phyloP scores from a whole-genome alignment of 805 yeast genomes.

The Teunomyces panamensis region DNA sequence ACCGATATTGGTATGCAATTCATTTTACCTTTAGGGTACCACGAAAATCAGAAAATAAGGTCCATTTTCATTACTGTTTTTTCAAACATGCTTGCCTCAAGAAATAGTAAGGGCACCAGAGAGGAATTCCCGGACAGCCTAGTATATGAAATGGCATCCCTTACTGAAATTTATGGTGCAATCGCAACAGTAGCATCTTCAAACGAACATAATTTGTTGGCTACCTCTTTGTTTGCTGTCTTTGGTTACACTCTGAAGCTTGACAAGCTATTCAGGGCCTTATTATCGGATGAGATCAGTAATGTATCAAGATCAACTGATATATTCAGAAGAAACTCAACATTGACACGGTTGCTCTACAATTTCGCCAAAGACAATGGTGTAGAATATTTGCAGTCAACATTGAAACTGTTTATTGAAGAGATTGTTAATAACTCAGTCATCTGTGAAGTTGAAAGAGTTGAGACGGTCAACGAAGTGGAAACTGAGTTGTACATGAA shows the following conservation, averaged over 20 bases:
- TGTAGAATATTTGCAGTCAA: slow-evolving; percentile 48
- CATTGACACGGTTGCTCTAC: slow-evolving; percentile 74
- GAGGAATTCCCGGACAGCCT: slow-evolving; percentile 29
- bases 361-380: slow-evolving; percentile 71
- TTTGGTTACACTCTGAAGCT: slow-evolving; percentile 38
- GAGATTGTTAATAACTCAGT: slow-evolving; percentile 49
- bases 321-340: slow-evolving; percentile 75
- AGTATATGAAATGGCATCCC: slow-evolving; percentile 25
- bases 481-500: slow-evolving; percentile 50
- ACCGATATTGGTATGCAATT: slow-evolving; percentile 73
- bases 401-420: slow-evolving; percentile 55
- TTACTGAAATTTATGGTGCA: slow-evolving; percentile 47
- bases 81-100: slow-evolving; percentile 54
- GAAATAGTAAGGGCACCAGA: slow-evolving; percentile 19
- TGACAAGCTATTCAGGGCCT: slow-evolving; percentile 48
- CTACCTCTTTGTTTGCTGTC: slow-evolving; percentile 59
- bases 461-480: slow-evolving; percentile 25
- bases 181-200: slow-evolving; percentile 63
- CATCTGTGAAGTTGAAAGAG: slow-evolving; percentile 64
- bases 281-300: slow-evolving; percentile 61
- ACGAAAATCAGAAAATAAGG: slow-evolving; percentile 61
- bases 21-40: slow-evolving; percentile 77
- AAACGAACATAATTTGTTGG: slow-evolving; percentile 66
- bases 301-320: slow-evolving; percentile 63
- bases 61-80: slow-evolving; percentile 76